Evolutionary conservation across 768 basidiomycete species (phyloP), one percentile per base, ranked within the genome.

Genomic region (Sarcomyxa edulis): DNA sequence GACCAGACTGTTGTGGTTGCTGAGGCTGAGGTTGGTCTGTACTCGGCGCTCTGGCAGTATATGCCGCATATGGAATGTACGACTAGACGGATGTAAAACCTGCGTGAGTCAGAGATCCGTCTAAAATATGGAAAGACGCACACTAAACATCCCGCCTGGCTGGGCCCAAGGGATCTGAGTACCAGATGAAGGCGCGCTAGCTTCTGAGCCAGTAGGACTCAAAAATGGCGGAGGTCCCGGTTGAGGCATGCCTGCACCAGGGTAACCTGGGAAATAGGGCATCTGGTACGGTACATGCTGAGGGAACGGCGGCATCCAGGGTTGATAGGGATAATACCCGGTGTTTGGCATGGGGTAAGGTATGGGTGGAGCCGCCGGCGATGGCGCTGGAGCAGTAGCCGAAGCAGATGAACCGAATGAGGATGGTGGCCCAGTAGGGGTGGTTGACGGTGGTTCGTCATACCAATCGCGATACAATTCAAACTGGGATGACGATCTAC

Each of bases 241-340:
- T 26, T 49, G 42, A 10, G 61, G 54, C 15, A 69, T 45, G 11
- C 69, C 53, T 56, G 71, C 75, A 5, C 65, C 60, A n/a, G 69
- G 52, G 46, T 69, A 77, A 20, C 67, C 66, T 12, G 60, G 50
- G 41, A 73, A 59, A 42, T 71, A 78, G 20, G 74, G 70, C 43
- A 77, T 50, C 22, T 69, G 72, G 46, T 74, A 81, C 16, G 68
- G 70, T 43, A 71, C 60, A 15, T 65, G 70, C 20, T 66, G 68
- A n/a, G 66, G 52, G 50, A 70, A 78, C 8, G 69, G 62, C 26
- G 70, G 69, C 33, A 74, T 55, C 81, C 80, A 81, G 23, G 71
- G 65, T 30, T 65, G 60, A 18, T 63, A 56, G 26, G 62, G 62
- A 50, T 69, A 72, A 47, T 69, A 78, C 16, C 65, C 67, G n/a